Evolutionary conservation across 768 basidiomycete genomes (phyloP).

Genomic region (Boletus coccyginus): DNA sequence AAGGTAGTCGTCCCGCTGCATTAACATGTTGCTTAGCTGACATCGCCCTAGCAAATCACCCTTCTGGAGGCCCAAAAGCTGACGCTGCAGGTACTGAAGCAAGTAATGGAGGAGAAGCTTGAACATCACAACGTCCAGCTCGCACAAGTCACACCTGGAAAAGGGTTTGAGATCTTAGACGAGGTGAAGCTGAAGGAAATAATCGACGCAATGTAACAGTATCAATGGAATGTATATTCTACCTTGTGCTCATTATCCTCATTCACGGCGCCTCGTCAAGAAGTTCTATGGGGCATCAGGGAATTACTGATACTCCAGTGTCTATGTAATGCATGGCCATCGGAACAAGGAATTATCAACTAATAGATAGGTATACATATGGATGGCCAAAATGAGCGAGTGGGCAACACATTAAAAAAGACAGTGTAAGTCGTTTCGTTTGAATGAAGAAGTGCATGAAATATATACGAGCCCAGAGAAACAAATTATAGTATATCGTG

Average conservation of each 20-base stretch:
- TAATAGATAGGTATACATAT: constrained; percentile 28
- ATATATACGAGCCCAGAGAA: constrained; percentile 14
- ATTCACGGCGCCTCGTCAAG: neutral
- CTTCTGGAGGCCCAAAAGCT: constrained; percentile 84
- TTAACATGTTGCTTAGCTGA: constrained; percentile 6
- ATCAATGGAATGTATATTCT: constrained; percentile 15
- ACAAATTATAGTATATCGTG: constrained; percentile 15
- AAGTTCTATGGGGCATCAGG: neutral
- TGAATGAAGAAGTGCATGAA: constrained; percentile 5
- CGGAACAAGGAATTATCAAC: constrained; percentile 7
- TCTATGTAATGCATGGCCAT: constrained; percentile 5
- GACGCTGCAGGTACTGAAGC: constrained; percentile 88
- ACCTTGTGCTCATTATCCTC: neutral
- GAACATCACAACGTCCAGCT: constrained; percentile 99
- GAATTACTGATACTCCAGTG: neutral
- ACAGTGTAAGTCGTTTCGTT: constrained; percentile 13
- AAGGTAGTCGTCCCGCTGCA: constrained; percentile 50
- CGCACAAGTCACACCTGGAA: constrained; percentile 83
- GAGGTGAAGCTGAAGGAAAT: constrained; percentile 78
- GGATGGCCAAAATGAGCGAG: neutral
- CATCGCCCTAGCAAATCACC: constrained; percentile 75
- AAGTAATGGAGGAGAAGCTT: constrained; percentile 99
- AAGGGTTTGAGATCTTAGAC: constrained; percentile 88
- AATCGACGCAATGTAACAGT: constrained; percentile 75
- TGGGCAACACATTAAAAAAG: constrained; percentile 7